These are phyloP conservation scores for Botrytis sinoallii DNA, from an alignment of 2,329 filamentous ascomycete genomes.

Conservation along the genomic window DNA sequence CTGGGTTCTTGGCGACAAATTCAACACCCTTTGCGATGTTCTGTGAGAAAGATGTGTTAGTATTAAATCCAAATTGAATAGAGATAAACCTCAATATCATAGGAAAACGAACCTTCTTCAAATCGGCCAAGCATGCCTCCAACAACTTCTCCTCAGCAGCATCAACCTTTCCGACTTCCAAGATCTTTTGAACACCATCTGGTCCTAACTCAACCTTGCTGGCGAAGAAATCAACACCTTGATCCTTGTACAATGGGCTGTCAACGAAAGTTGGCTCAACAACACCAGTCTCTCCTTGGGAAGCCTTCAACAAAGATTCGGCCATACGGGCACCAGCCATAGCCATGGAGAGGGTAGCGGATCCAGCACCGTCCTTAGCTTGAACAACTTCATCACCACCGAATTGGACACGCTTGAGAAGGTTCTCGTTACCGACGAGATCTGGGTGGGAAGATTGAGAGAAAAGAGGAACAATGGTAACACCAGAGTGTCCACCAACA, in stretches of 20 bases:
- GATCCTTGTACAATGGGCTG: constrained; percentile 96
- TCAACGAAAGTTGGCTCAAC: constrained; percentile 96
- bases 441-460: constrained; percentile 86
- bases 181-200: constrained; percentile 92
- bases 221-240: constrained; percentile 96
- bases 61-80: constrained; percentile 78
- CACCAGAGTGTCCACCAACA: constrained; percentile 93
- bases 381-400: constrained; percentile 98
- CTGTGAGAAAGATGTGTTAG: constrained; percentile 91
- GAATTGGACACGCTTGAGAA: constrained; percentile 90
- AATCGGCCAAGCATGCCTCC: constrained; percentile 76
- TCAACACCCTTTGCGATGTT: constrained; percentile 94
- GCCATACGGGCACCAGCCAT: constrained; percentile 84
- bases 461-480: constrained; percentile 97
- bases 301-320: constrained; percentile 88
- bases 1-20: constrained; percentile 52
- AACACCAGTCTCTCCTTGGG: constrained; percentile 91
- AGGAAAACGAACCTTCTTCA: constrained; percentile 56
- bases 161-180: constrained; percentile 80
- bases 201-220: constrained; percentile 94
- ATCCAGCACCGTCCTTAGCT: constrained; percentile 97
- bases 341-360: constrained; percentile 97
- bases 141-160: constrained; percentile 85
- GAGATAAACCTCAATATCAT: constrained; percentile 26
- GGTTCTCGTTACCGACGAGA: constrained; percentile 72